Conservation (phyloP, 2,329 filamentous ascomycete species). For the Sclerotinia subarctica region DNA sequence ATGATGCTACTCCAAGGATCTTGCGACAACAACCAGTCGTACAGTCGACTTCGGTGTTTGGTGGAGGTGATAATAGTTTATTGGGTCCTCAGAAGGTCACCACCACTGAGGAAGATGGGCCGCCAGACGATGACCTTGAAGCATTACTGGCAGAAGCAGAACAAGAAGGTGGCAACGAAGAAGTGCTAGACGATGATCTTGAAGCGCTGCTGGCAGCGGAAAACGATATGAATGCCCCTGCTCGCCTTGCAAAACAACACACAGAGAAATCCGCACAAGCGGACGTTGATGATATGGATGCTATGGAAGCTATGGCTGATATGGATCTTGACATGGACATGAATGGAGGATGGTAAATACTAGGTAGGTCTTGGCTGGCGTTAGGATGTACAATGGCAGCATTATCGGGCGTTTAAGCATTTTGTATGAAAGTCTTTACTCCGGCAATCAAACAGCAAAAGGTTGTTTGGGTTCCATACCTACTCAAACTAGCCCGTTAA, state of each 20-base stretch:
- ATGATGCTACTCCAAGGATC: constrained; percentile 50
- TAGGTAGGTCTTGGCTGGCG: not conserved
- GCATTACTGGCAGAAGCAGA: constrained; percentile 31
- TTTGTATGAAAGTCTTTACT: not conserved
- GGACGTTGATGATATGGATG: constrained; percentile 32
- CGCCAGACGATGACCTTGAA: constrained; percentile 44
- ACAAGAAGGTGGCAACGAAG: constrained; percentile 45
- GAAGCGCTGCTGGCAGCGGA: constrained; percentile 31
- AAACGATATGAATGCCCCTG: constrained; percentile 29
- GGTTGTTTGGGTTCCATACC: not conserved
- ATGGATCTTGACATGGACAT: constrained; percentile 54
- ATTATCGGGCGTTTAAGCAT: constrained; percentile 21
- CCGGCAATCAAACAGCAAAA: not conserved
- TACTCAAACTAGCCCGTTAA: not conserved
- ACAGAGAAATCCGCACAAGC: constrained; percentile 27
- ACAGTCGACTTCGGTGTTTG: constrained; percentile 30
- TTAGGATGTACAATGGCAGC: constrained; percentile 1
- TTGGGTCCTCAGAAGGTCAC: constrained; percentile 31
- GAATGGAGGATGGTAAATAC: constrained; percentile 17
- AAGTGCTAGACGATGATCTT: constrained; percentile 32
- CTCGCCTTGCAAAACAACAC: constrained; percentile 8
- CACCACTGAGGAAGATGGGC: constrained; percentile 30
- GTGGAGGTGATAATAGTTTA: constrained; percentile 27
- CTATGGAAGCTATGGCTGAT: constrained; percentile 60
- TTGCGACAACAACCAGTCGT: constrained; percentile 27